phyloP scores from a whole-genome alignment of 306 rosid species.

The Leucaena leucocephala region DNA sequence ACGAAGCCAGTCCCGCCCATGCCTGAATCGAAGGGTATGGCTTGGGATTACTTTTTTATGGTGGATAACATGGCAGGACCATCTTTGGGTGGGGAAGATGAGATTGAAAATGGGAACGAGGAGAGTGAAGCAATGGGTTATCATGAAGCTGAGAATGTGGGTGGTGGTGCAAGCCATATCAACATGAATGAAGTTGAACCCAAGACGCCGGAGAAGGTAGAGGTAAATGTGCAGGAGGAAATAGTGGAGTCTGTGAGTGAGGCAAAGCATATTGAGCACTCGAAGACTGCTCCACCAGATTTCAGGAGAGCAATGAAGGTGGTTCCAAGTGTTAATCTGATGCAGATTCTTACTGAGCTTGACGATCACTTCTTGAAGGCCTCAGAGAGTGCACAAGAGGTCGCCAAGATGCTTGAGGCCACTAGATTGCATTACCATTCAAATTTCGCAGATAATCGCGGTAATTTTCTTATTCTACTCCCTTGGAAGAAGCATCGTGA shows the following conservation, averaged over 20 bases:
- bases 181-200: conserved; percentile 53
- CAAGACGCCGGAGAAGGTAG: conserved; percentile 72
- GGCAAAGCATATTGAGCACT: conserved; percentile 58
- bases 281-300: conserved; percentile 70
- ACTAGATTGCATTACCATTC: conserved; percentile 92
- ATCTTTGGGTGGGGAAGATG: conserved; percentile 53
- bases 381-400: conserved; percentile 75
- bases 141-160: conserved; percentile 38
- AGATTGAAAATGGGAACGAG: conserved; percentile 37
- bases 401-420: conserved; percentile 82
- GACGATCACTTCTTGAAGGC: conserved; percentile 78
- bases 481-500: background rate
- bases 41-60: conserved; percentile 86
- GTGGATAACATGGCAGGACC: conserved; percentile 62
- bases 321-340: conserved; percentile 50
- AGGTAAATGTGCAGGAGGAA: conserved; percentile 41
- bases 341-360: conserved; percentile 57
- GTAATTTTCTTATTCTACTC: conserved; percentile 37
- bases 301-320: conserved; percentile 55
- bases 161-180: background rate
- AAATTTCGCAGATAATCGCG: conserved; percentile 85
- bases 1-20: conserved; percentile 57
- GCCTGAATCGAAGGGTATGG: conserved; percentile 71
- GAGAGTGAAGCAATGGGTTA: conserved; percentile 36
- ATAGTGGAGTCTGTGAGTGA: conserved; percentile 34